Evolutionary conservation across 75 land plant genomes (phyloP).

Genomic region (Cunninghamia lanceolata): DNA sequence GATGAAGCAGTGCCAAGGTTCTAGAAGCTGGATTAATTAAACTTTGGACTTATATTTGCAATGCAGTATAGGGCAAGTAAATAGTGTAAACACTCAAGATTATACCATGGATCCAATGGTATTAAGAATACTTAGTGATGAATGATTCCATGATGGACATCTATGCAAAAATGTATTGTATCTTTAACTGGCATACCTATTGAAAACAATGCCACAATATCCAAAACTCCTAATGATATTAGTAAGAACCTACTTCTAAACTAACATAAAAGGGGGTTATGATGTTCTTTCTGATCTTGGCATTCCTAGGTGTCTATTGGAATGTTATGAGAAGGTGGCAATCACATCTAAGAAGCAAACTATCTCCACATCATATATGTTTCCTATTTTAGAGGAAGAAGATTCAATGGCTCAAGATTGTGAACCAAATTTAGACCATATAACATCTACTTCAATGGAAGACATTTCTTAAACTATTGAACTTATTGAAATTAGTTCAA

Average conservation of each 20-base stretch:
- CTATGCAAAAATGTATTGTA: no score
- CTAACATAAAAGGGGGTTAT: not conserved
- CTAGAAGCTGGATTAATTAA: not conserved
- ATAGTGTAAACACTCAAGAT: not conserved
- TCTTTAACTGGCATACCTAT: no score
- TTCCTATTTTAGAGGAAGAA: not conserved
- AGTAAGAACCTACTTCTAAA: constrained; percentile 4
- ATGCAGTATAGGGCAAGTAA: not conserved
- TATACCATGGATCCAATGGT: not conserved
- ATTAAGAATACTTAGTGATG: no score
- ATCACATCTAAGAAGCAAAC: not conserved
- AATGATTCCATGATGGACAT: no score
- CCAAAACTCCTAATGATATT: constrained; percentile 12
- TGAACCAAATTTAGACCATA: not conserved
- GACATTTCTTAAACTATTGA: not conserved
- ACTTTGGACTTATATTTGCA: not conserved
- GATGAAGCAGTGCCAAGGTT: not conserved
- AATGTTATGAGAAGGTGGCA: constrained; percentile 21
- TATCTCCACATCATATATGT: not conserved
- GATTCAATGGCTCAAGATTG: not conserved
- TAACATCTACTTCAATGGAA: not conserved
- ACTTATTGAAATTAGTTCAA: not conserved
- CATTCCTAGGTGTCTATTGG: constrained; percentile 16
- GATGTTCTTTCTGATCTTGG: not conserved
- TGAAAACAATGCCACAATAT: no score